Conservation (phyloP, 768 basidiomycete genomes). For the Dictyophora rubrovolvata region DNA sequence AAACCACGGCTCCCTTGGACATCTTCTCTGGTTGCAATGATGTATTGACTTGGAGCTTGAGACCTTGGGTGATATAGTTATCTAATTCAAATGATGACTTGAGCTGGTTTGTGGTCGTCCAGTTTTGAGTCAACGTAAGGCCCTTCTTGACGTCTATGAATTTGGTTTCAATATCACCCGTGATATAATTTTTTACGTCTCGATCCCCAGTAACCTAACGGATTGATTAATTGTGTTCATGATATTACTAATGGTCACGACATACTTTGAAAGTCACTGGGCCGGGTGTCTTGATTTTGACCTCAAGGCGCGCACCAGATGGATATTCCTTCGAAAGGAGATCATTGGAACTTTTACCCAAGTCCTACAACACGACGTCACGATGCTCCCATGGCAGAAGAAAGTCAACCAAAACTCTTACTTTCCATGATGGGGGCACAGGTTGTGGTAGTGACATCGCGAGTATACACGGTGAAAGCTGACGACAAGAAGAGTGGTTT, state of each 20-base stretch:
- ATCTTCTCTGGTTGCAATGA: slow-evolving; percentile 75
- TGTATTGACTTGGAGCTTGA: slow-evolving; percentile 88
- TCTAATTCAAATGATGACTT: slow-evolving; percentile 89
- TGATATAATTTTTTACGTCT: slow-evolving; percentile 68
- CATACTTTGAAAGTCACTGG: slow-evolving; percentile 74
- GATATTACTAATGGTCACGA: neutral
- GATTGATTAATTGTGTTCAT: neutral
- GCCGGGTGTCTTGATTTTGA: slow-evolving; percentile 84
- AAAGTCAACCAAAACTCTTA: slow-evolving; percentile 17
- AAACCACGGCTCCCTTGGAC: slow-evolving; percentile 70
- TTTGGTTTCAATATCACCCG: slow-evolving; percentile 92
- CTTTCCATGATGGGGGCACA: slow-evolving; percentile 97
- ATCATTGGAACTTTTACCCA: slow-evolving; percentile 97
- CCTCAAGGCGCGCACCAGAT: slow-evolving; percentile 64
- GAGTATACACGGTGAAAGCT: neutral
- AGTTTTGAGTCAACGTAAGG: slow-evolving; percentile 86
- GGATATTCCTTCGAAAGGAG: slow-evolving; percentile 88
- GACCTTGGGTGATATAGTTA: slow-evolving; percentile 93
- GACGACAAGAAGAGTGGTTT: neutral
- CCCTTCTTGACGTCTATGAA: slow-evolving; percentile 88
- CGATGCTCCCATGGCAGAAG: slow-evolving; percentile 8
- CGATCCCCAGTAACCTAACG: slow-evolving; percentile 61
- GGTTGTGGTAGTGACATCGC: slow-evolving; percentile 89
- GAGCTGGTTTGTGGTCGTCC: slow-evolving; percentile 92
- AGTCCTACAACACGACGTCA: slow-evolving; percentile 44